Evolutionary conservation across 805 yeast species (phyloP), one percentile per base, ranked within the genome.

Genomic region (Wickerhamiella azymoides): DNA sequence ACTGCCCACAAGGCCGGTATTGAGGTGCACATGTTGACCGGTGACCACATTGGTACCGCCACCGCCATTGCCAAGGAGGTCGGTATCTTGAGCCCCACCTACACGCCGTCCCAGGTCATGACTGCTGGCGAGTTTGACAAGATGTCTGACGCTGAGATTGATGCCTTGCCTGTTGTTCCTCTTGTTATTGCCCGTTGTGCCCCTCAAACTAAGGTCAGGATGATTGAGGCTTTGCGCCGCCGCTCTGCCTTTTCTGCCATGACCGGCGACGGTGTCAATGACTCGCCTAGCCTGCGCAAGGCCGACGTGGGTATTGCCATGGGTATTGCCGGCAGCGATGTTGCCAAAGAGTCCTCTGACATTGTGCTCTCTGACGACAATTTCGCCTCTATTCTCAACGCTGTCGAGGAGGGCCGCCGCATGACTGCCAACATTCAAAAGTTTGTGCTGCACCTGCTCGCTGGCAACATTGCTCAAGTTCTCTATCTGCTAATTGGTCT

Each of bases 221-320:
- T 82, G 79, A 80, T 82, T 54, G 86, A 81, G 45, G 88, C 89
- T 0, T 72, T 67, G 54, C 86, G 72, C 66, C 77, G 72, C 56
- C 74, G 74, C 61, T 63, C 70, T 51, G 67, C 77, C 58, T 71
- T 77, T 62, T 71, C 79, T 62, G 89, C 89, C 16, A 82, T 81
- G 89, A 79, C 85, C 25, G 85, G 85, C 50, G 89, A 81, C 60
- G 89, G 89, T 51, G 88, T 81, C 39, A 81, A 81, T 59, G 89
- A 81, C 58, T 79, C 86, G 2, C 89, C 89, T 21, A 74, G 82
- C 30, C 66, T 81, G 62, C 80, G 80, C 59, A 76, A 69, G 52
- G 80, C 89, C 3, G 86, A 81, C 61, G 84, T 81, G 47, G 89
- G 89, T 52, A 80, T 81, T 60, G 85, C 89, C 10, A 81, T 81